A percentile compares a stretch with the other conserved stretches of the same genome.
phyloP scores from a whole-genome alignment of 192 early-diverging fungal species.

The Entomortierella lignicola region DNA sequence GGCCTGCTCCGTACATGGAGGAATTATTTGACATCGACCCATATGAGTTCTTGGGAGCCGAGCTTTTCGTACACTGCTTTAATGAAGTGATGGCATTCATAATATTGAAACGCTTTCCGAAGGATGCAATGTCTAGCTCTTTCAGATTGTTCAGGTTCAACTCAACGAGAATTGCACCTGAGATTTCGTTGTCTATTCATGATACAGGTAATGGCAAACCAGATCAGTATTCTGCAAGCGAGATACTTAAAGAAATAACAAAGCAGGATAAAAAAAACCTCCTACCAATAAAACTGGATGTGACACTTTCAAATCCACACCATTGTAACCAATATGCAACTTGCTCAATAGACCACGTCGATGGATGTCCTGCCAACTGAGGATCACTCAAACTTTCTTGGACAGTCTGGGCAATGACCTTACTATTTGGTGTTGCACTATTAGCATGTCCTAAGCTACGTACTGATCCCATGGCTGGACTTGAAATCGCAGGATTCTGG shows the following conservation, averaged over 20 bases:
- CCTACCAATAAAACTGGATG: slow-evolving; percentile 64
- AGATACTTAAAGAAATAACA: no score
- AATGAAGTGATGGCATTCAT: slow-evolving; percentile 72
- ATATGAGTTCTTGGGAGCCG: slow-evolving; percentile 20
- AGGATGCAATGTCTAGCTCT: slow-evolving; percentile 72
- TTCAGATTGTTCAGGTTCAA: slow-evolving; percentile 71
- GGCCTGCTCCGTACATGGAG: slow-evolving; percentile 30
- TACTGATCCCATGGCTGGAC: slow-evolving; percentile 17
- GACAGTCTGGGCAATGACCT: slow-evolving; percentile 27
- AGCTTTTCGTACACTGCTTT: slow-evolving; percentile 49
- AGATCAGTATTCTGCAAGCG: no score
- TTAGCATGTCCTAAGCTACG: slow-evolving; percentile 3
- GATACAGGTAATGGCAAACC: no score
- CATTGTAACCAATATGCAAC: slow-evolving; percentile 69
- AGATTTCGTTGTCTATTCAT: slow-evolving; percentile 71
- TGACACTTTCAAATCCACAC: slow-evolving; percentile 61
- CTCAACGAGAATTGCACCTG: slow-evolving; percentile 72
- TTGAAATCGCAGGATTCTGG: slow-evolving; percentile 35
- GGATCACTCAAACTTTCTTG: slow-evolving; percentile 47
- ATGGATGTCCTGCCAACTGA: slow-evolving; percentile 52
- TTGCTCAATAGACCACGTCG: slow-evolving; percentile 65
- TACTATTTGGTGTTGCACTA: slow-evolving; percentile 17
- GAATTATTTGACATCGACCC: slow-evolving; percentile 6
- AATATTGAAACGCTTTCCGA: slow-evolving; percentile 74
- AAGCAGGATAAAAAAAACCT: not conserved